Base-by-base conservation (phyloP, 2,329 filamentous ascomycete species). In the Gyromitra esculenta region DNA sequence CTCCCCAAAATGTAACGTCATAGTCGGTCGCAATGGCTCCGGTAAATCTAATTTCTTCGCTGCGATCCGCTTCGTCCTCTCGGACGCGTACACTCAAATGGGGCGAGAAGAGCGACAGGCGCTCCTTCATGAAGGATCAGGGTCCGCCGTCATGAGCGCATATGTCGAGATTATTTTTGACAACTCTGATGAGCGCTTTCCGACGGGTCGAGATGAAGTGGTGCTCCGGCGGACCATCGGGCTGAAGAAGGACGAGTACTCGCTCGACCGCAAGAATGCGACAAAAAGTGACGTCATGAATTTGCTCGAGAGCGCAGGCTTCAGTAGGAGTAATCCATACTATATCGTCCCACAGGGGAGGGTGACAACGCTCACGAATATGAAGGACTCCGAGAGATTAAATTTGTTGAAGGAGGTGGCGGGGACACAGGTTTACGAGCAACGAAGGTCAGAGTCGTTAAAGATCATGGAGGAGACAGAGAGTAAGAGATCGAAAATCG, bases 21-120 rank as follows among this genome's bases (percentile, higher is more conserved):
- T 99, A 82, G 96, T 99, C 82, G 96, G 96, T 80, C 95, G 96
- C 86, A 99, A 99, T 90, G 96, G 96, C 80, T 98, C 96, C 1
- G 96, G 96, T 82, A 99, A 99, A 88, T 97, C 94, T 84, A 99
- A 99, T 86, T 99, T 99, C 89, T 99, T 99, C 85, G 95, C 96
- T 66, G 96, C 96, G 57, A 97, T 99, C 84, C 94, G 96, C 75
- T 99, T 99, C 85, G 96, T 98, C 59, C 91, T 99, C 78, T 96
- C 94, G 85, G 96, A 99, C 89, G 93, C 94, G 79, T 99, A 99
- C 85, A 96, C 92, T 57, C 92, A 96, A 84, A 93, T 99, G 89
- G 93, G 92, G 79, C 92, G 95, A 81, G 96, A 99, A 83, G 95
- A 99, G 86, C 93, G 96, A 77, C 94, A 97, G 84, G 94, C 93